A percentile compares a stretch with the other conserved stretches of the same genome.
Evolutionary conservation across 345 rosid species (phyloP).

Genomic region (Hevea brasiliensis): DNA sequence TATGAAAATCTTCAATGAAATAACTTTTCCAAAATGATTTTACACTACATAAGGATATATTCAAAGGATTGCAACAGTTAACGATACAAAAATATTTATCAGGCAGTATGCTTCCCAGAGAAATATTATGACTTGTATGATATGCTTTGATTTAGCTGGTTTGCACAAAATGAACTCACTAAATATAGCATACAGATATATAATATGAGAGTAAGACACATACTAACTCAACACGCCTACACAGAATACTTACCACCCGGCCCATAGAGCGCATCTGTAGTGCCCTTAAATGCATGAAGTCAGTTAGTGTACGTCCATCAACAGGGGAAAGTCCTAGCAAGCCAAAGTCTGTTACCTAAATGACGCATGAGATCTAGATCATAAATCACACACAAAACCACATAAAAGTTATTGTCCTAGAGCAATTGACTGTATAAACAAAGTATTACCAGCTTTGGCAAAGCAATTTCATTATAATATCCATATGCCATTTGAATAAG

Average conservation of each 20-base stretch:
- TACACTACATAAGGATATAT: neutral
- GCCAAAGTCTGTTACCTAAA: constrained; percentile 97
- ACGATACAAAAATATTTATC: neutral
- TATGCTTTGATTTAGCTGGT: neutral
- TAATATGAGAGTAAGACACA: neutral
- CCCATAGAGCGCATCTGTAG: constrained; percentile 91
- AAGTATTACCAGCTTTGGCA: constrained; percentile 77
- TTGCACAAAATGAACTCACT: neutral
- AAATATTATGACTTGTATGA: neutral
- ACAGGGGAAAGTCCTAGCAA: constrained; percentile 98
- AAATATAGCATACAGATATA: neutral
- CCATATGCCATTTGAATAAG: constrained; percentile 77
- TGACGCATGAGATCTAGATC: constrained; percentile 20
- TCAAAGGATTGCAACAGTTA: constrained; percentile 2
- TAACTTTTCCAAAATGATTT: neutral
- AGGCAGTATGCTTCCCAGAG: neutral
- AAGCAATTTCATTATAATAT: constrained; percentile 84
- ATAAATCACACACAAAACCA: constrained; percentile 6
- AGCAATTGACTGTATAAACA: constrained; percentile 1
- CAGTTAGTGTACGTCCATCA: constrained; percentile 94
- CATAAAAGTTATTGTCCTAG: neutral
- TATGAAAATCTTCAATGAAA: no score
- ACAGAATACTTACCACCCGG: constrained; percentile 58
- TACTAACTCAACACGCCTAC: neutral
- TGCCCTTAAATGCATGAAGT: constrained; percentile 98